phyloP scores from a whole-genome alignment of 2,329 filamentous ascomycete genomes.

The Sarocladiaceae sp. region DNA sequence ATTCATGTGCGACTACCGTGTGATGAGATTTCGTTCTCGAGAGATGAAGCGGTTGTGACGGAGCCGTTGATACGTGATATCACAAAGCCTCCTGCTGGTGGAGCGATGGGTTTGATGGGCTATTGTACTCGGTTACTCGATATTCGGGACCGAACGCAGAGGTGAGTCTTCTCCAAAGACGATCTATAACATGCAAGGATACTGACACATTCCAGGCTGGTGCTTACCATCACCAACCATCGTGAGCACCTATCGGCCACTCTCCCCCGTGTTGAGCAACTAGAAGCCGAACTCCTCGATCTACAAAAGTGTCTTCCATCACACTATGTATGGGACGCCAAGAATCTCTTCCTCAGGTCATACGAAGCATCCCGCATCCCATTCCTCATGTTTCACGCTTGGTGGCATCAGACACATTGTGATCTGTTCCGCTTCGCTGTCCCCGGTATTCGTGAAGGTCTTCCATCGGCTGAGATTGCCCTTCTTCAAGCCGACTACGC shows the following conservation, averaged over 20 bases:
- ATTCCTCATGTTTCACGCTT: conserved; percentile 20
- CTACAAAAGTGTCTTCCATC: conserved; percentile 13
- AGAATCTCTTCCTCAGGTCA: conserved; percentile 17
- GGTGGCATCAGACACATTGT: conserved; percentile 22
- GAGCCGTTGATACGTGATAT: neutral
- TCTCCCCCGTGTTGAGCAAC: conserved; percentile 9
- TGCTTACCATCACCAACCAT: conserved; percentile 18
- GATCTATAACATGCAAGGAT: conserved; percentile 9
- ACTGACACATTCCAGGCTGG: conserved; percentile 14
- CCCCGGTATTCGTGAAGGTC: conserved; percentile 8
- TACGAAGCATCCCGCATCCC: conserved; percentile 18
- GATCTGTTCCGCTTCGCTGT: conserved; percentile 20
- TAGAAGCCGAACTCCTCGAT: conserved; percentile 13
- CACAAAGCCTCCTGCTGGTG: neutral
- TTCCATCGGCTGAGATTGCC: neutral
- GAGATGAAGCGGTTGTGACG: neutral
- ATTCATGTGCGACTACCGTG: neutral
- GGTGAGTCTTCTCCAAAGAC: conserved; percentile 8
- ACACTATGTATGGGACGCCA: conserved; percentile 14
- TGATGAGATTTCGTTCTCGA: neutral
- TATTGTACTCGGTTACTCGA: neutral
- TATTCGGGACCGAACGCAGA: neutral
- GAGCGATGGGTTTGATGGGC: neutral
- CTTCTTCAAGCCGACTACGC: neutral
- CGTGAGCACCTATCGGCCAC: conserved; percentile 13